phyloP scores from a whole-genome alignment of 257 asterid species.

The Voacanga thouarsii region DNA sequence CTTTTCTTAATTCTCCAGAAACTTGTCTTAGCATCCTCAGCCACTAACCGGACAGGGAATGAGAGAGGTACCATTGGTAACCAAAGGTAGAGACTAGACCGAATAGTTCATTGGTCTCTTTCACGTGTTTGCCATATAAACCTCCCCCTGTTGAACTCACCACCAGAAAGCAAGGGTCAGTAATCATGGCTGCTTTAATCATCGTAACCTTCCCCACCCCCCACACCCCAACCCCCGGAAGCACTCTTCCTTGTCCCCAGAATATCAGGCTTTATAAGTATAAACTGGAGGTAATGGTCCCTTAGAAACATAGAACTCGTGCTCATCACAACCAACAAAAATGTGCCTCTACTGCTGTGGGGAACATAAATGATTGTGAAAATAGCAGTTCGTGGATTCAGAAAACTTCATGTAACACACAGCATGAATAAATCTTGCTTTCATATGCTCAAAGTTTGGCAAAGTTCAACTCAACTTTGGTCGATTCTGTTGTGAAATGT shows the following conservation, averaged over 20 bases:
- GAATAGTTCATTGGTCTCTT: neutral
- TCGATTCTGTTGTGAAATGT: too few species aligned
- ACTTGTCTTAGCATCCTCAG: neutral
- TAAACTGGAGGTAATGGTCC: neutral
- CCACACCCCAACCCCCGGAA: neutral
- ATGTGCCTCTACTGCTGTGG: neutral
- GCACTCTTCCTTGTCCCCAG: neutral
- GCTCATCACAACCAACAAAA: neutral
- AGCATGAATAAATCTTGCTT: too few species aligned
- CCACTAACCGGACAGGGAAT: neutral
- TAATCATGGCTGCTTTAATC: neutral
- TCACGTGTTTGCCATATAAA: neutral
- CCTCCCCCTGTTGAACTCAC: constrained; percentile 4
- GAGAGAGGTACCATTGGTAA: neutral
- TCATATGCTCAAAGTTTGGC: too few species aligned
- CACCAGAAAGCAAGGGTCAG: neutral
- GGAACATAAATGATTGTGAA: neutral
- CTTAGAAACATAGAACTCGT: neutral
- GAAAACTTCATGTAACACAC: too few species aligned
- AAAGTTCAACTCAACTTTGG: too few species aligned
- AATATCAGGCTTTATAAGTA: neutral
- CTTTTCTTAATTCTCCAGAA: constrained; percentile 10
- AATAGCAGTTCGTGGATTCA: too few species aligned
- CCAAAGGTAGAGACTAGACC: neutral
- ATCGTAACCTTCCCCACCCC: neutral